A percentile compares a stretch with the other conserved stretches of the same genome.
These are phyloP conservation scores for Phylloboletellus chloephorus DNA, from an alignment of 1,284 basidiomycete species.

Conservation along the genomic window DNA sequence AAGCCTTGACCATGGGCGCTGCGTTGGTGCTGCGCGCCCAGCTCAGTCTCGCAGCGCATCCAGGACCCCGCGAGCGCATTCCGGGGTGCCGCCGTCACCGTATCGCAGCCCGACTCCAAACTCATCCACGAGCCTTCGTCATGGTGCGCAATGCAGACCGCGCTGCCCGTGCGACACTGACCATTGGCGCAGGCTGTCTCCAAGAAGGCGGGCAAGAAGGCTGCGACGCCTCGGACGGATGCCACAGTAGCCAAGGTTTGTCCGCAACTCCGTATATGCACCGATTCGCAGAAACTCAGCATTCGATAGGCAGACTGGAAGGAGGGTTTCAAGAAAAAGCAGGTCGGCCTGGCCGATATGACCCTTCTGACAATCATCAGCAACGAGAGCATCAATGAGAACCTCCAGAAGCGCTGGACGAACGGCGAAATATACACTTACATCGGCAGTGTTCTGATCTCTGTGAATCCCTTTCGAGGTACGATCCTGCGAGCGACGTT, in stretches of 20 bases:
- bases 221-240: constrained; percentile 57
- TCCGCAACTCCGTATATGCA: constrained; percentile 2
- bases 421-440: constrained; percentile 99
- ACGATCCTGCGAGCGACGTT: constrained; percentile 25
- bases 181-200: constrained; percentile 62
- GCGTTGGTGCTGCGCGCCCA: too few relatives aligned
- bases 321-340: constrained; percentile 97
- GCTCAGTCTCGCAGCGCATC: constrained; percentile 17
- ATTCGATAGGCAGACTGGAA: constrained; percentile 86
- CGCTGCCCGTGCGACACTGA: constrained; percentile 5
- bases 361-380: constrained; percentile 95
- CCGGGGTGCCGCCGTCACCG: constrained; percentile 10
- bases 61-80: constrained; percentile 22
- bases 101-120: not conserved
- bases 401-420: constrained; percentile 93
- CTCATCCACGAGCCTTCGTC: constrained; percentile 8
- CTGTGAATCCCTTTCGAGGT: constrained; percentile 98
- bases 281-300: constrained; percentile 4
- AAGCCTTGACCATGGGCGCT: constrained; percentile 31
- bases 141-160: constrained; percentile 19
- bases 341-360: constrained; percentile 98
- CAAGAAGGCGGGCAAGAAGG: constrained; percentile 91
- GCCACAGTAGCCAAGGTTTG: constrained; percentile 67
- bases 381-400: constrained; percentile 97
- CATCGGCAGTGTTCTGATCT: constrained; percentile 96